phyloP scores from a whole-genome alignment of 2,329 filamentous ascomycete genomes.

The Mollisiaceae sp. region DNA sequence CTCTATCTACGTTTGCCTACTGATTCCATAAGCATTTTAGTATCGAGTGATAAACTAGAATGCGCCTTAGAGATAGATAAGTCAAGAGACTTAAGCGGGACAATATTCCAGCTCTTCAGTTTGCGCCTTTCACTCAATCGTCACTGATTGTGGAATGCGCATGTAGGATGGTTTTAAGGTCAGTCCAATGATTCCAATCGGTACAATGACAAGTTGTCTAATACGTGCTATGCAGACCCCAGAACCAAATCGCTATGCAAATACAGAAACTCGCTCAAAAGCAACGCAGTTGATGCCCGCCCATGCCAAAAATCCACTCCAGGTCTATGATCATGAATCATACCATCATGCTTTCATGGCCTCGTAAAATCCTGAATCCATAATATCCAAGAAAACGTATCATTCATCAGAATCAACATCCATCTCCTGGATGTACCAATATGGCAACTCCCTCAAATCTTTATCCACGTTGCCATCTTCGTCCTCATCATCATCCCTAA shows the following conservation, averaged over 20 bases:
- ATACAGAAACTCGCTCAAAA: slow-evolving; percentile 14
- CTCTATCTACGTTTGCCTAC: too few species aligned
- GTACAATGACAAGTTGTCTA: slow-evolving; percentile 13
- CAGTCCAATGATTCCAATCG: slow-evolving; percentile 11
- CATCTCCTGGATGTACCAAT: slow-evolving; percentile 40
- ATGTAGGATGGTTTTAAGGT: neutral
- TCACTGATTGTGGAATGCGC: neutral
- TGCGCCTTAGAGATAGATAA: too few species aligned
- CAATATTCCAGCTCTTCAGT: too few species aligned
- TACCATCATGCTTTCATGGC: slow-evolving; percentile 19
- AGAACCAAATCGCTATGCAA: slow-evolving; percentile 30
- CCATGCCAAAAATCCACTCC: slow-evolving; percentile 22
- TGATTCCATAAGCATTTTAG: too few species aligned
- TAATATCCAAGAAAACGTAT: slow-evolving; percentile 16
- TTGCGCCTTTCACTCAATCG: neutral
- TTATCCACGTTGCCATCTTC: slow-evolving; percentile 17
- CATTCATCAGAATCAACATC: slow-evolving; percentile 38
- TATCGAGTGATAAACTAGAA: too few species aligned
- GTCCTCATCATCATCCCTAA: slow-evolving; percentile 31
- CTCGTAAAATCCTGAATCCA: slow-evolving; percentile 16
- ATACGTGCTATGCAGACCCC: slow-evolving; percentile 21
- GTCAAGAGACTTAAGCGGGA: too few species aligned
- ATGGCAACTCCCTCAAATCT: slow-evolving; percentile 36
- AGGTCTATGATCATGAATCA: slow-evolving; percentile 27
- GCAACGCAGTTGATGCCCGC: slow-evolving; percentile 30